Conservation (phyloP, 768 basidiomycete genomes). For the Auriculariales sp. region DNA sequence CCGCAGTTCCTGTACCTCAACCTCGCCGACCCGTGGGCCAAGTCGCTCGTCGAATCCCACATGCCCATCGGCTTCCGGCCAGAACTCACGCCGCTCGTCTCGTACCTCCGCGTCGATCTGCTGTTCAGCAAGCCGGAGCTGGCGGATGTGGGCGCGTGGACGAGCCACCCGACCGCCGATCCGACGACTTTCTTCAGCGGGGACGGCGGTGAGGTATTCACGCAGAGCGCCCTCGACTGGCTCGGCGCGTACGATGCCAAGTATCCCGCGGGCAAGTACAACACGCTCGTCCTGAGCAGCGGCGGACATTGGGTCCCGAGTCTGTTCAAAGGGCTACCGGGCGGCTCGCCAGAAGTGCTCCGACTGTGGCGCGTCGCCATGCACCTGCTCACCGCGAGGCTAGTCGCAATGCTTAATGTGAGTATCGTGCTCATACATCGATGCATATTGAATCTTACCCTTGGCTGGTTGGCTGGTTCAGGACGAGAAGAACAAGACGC, state of each 20-base stretch:
- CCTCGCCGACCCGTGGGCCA: conserved; percentile 34
- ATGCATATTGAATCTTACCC: too few relatives aligned
- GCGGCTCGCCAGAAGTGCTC: conserved; percentile 39
- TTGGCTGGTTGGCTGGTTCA: too few relatives aligned
- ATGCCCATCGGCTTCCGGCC: conserved; percentile 42
- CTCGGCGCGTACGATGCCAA: conserved; percentile 32
- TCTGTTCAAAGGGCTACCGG: conserved; percentile 24
- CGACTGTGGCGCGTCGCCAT: conserved; percentile 42
- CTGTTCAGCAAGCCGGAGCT: conserved; percentile 37
- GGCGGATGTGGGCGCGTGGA: conserved; percentile 23
- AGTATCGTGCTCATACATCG: too few relatives aligned
- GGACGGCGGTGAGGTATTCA: conserved; percentile 31
- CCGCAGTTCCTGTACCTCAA: conserved; percentile 52
- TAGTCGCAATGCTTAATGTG: conserved; percentile 18
- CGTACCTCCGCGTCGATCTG: conserved; percentile 50
- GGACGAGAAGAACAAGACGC: not conserved
- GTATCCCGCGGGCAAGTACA: conserved; percentile 36
- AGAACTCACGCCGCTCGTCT: conserved; percentile 41
- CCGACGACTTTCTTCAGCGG: not conserved
- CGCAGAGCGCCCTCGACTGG: conserved; percentile 37
- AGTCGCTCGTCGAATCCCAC: conserved; percentile 15
- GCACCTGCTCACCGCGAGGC: too few relatives aligned
- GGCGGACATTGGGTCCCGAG: conserved; percentile 58
- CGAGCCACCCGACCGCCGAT: conserved; percentile 9
- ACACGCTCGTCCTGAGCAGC: conserved; percentile 47